Evolutionary conservation across 495 filamentous ascomycete genomes (phyloP).

Genomic region (Diplogelasinospora grovesii): DNA sequence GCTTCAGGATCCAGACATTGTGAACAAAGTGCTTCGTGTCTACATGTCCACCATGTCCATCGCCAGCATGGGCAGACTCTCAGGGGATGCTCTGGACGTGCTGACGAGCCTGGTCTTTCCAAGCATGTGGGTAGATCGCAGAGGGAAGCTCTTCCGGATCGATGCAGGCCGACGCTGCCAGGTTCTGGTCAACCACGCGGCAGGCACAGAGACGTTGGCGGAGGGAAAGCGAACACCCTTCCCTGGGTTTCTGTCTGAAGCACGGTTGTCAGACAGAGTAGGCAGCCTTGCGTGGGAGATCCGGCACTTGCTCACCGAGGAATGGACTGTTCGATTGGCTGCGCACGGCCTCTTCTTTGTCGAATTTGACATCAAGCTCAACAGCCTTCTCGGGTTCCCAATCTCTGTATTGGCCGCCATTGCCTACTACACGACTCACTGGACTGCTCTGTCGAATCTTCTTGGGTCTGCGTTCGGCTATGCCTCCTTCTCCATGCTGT

Average conservation of each 20-base stretch:
- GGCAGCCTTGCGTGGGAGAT: constrained; percentile 35
- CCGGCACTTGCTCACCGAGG: constrained; percentile 35
- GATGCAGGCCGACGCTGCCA: constrained; percentile 26
- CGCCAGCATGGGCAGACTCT: constrained; percentile 61
- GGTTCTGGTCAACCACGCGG: constrained; percentile 10
- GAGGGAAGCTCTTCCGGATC: constrained; percentile 40
- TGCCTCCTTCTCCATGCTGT: constrained; percentile 71
- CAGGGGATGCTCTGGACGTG: constrained; percentile 61
- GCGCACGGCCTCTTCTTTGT: constrained; percentile 31
- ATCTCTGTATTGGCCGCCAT: constrained; percentile 51
- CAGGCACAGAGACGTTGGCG: constrained; percentile 10
- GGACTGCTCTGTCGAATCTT: constrained; percentile 75
- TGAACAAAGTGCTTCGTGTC: constrained; percentile 78
- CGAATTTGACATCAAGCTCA: constrained; percentile 30
- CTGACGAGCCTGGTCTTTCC: constrained; percentile 69
- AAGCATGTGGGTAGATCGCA: constrained; percentile 42
- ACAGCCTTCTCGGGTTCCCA: constrained; percentile 49
- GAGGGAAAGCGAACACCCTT: constrained; percentile 35
- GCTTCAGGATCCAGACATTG: constrained; percentile 68
- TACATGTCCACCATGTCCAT: constrained; percentile 81
- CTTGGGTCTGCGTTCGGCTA: constrained; percentile 85
- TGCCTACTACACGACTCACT: constrained; percentile 64
- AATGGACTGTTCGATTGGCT: constrained; percentile 42
- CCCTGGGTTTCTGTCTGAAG: constrained; percentile 32
- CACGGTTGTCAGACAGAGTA: constrained; percentile 17